Conservation (phyloP, 2,329 filamentous ascomycete genomes). For the Fusarium decemcellulare region DNA sequence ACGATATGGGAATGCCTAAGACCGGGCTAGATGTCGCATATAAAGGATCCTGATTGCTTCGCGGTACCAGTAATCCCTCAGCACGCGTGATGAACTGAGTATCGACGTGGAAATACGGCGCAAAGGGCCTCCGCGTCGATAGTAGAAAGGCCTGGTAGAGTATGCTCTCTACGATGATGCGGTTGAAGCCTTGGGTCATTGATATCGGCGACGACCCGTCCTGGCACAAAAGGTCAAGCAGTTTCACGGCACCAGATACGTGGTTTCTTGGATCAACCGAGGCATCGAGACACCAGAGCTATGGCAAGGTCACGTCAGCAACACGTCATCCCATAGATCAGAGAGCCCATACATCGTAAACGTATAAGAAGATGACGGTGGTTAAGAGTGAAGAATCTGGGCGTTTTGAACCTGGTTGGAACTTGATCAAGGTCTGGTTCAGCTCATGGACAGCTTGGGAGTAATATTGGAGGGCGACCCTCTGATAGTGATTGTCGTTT, state of each 20-base stretch:
- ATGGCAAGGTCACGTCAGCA: neutral
- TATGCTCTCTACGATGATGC: slow-evolving; percentile 21
- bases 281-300: neutral
- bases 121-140: slow-evolving; percentile 11
- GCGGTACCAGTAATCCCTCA: slow-evolving; percentile 4
- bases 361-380: neutral
- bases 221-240: slow-evolving; percentile 1
- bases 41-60: neutral
- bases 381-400: neutral
- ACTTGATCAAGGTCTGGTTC: neutral
- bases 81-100: slow-evolving; percentile 8
- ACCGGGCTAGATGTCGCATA: neutral
- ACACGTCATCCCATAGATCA: no score
- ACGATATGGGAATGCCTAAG: neutral
- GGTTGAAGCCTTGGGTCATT: slow-evolving; percentile 15
- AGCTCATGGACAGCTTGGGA: neutral
- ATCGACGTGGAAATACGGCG: slow-evolving; percentile 22
- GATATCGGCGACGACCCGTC: slow-evolving; percentile 3
- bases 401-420: neutral
- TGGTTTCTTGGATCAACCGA: neutral
- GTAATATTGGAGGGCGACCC: neutral
- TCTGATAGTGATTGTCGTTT: neutral
- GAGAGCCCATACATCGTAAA: slow-evolving; percentile 4
- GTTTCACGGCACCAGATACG: neutral
- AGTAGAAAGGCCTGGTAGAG: slow-evolving; percentile 27